These are phyloP conservation scores for Schoenoplectus tabernaemontani DNA, from an alignment of 202 grass and related monocot species.

Conservation along the genomic window DNA sequence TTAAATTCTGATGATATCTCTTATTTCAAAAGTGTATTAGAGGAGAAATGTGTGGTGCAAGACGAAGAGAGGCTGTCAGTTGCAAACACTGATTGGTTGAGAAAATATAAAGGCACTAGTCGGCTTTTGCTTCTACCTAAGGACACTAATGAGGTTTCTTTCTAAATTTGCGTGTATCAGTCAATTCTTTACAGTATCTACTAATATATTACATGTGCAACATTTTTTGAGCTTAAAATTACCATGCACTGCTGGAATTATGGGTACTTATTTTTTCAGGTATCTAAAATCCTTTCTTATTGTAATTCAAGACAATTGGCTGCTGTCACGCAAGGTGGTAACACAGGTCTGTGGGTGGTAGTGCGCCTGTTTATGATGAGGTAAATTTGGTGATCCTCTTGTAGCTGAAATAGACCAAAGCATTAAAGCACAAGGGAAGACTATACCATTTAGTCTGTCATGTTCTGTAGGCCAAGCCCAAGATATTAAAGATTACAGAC, in stretches of 20 bases:
- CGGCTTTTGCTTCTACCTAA: slow-evolving; percentile 78
- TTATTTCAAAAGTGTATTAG: slow-evolving; percentile 74
- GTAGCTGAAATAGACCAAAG: neutral
- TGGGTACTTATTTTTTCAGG: slow-evolving; percentile 48
- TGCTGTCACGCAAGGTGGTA: slow-evolving; percentile 88
- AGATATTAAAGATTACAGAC: neutral
- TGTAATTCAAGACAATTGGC: slow-evolving; percentile 78
- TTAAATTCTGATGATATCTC: slow-evolving; percentile 63
- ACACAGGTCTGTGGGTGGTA: slow-evolving; percentile 98
- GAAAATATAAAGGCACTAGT: slow-evolving; percentile 77
- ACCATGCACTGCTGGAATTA: neutral
- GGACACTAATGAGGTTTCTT: slow-evolving; percentile 53
- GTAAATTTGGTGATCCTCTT: slow-evolving; percentile 22
- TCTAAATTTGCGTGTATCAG: neutral
- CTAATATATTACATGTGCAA: neutral
- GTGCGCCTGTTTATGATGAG: slow-evolving; percentile 95
- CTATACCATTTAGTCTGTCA: neutral
- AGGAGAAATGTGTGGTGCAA: slow-evolving; percentile 64
- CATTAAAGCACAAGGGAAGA: no score
- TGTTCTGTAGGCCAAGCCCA: neutral
- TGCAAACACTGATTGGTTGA: slow-evolving; percentile 86
- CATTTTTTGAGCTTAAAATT: neutral
- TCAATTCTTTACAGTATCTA: slow-evolving; percentile 5
- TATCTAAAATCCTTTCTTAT: slow-evolving; percentile 93
- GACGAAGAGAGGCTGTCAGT: slow-evolving; percentile 69